These are phyloP conservation scores for Juncus inflexus DNA, from an alignment of 176 grass and related monocot species.

Conservation along the genomic window DNA sequence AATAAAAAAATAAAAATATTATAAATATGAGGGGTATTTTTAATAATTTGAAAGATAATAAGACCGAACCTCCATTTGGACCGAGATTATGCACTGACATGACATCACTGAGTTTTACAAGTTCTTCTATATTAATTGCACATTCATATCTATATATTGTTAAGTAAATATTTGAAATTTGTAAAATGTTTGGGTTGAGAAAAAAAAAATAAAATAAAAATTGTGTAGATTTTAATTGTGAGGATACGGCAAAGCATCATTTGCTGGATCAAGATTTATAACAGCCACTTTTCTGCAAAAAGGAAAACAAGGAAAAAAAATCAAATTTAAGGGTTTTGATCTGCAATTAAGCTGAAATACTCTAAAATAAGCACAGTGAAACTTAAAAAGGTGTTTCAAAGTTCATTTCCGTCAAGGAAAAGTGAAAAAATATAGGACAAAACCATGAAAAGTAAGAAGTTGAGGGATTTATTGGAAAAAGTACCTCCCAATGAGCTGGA, in stretches of 20 bases:
- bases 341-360: background rate
- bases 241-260: slow-evolving; percentile 92
- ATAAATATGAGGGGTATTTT: slow-evolving; percentile 8
- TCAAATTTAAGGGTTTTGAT: background rate
- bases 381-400: background rate
- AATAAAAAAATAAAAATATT: slow-evolving; percentile 10
- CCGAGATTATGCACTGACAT: slow-evolving; percentile 89
- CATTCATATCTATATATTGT: slow-evolving; percentile 74
- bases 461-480: background rate
- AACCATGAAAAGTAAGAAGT: background rate
- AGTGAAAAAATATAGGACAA: background rate
- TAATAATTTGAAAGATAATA: background rate
- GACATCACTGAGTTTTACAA: slow-evolving; percentile 87
- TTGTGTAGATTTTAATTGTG: slow-evolving; percentile 7
- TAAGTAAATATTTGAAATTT: slow-evolving; percentile 35
- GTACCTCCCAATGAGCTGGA: slow-evolving; percentile 66
- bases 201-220: background rate
- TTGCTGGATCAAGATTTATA: slow-evolving; percentile 89
- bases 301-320: slow-evolving; percentile 4
- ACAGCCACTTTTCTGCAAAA: slow-evolving; percentile 74
- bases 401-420: background rate
- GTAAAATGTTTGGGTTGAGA: background rate
- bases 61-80: slow-evolving; percentile 76
- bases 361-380: background rate
- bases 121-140: slow-evolving; percentile 82